Evolutionary conservation across 805 yeast genomes (phyloP), one percentile per base, ranked within the genome.

Genomic region (Cyberlindnera euphorbiae): DNA sequence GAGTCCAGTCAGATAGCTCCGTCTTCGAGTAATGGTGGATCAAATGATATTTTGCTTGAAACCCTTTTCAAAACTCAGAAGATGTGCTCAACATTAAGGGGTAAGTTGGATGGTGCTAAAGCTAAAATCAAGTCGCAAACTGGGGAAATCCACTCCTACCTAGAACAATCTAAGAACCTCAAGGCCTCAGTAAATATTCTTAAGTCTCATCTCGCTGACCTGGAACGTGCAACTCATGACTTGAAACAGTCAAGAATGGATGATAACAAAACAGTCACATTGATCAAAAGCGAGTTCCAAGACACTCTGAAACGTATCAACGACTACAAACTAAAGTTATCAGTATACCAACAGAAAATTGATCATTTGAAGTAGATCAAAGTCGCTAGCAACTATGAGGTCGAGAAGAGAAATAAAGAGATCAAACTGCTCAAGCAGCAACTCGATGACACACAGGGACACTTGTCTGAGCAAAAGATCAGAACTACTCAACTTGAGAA

Each of bases 401-500:
- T 53, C 9, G 53, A 47, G 13, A 47, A 44, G 33, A 48, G 50
- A 43, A 42, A 42, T 18, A 60, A 57, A 36, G 69, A 66, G 15
- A 59, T 67, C 13, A 54, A 53, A 13, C 49, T 53, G 18, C 44
- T 67, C 23, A 62, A 58, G 38, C 40, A 56, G 25, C 66, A 60
- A 33, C 42, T 67, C 6, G 67, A 69, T 49, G 68, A 68, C 37
- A 55, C 64, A 17, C 61, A 73, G 8, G 73, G 75, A 1, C 59
- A 66, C 31, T 53, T 71, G 27, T 66, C 71, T 8, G 76, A 70
- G 36, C 74, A 71, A 43, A 70, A 66, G 36, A 53, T 68, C 10
- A 64, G 58, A 35, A 63, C 56, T 3, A 22, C 36, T 3, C 49
- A 52, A n/a, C 42, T 64, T n/a, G 49, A 47, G 18, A 55, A 49